Evolutionary conservation across 148 eudicot species (phyloP), one percentile per base, ranked within the genome.

Genomic region (Nyssa sinensis): DNA sequence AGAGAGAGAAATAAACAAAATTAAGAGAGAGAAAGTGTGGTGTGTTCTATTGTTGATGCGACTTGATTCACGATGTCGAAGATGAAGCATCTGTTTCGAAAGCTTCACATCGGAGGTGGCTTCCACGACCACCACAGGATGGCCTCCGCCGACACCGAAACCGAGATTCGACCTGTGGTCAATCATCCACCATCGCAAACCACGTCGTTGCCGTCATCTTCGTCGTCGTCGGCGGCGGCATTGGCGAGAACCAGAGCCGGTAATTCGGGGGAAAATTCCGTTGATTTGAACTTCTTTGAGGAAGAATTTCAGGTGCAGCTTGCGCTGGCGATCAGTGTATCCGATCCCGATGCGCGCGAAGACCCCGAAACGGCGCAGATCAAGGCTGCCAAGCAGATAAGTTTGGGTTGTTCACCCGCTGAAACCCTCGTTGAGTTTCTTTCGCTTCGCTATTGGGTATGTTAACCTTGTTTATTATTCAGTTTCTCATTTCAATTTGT

Each of bases 221-320:
- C 72, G 49, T 67, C 90, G 14, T 69, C 88, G 10, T 65, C 89
- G 27, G 59, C 69, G 30, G 37, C 84, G 62, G 44, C 75, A 37
- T 66, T 74, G 72, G 58, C 74, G 67, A 66, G 76, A 5, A 17
- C 47, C 57, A 67, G 57, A 17, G 67, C 64, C 14, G 62, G 39
- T 30, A 67, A 68, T 14, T 32, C 78, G 66, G 68, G 61, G 68
- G 74, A 33, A 31, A 77, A 57, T 27, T 29, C 73, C 19, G 68
- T 30, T 16, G 88, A 84, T 64, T 90, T 87, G 37, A 87, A 82
- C 81, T 88, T 83, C 79, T 79, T 92, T 9, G 97, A 94, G 72
- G 98, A 94, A 80, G 98, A 94, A 84, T 94, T 86, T 81, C 96
- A 94, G 81, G 84, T 94, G 62, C 96, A 94, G 68, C 84, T 94